Evolutionary conservation across 179 eudicot genomes (phyloP), one percentile per base, ranked within the genome.

Genomic region (Amaranthus tricolor): DNA sequence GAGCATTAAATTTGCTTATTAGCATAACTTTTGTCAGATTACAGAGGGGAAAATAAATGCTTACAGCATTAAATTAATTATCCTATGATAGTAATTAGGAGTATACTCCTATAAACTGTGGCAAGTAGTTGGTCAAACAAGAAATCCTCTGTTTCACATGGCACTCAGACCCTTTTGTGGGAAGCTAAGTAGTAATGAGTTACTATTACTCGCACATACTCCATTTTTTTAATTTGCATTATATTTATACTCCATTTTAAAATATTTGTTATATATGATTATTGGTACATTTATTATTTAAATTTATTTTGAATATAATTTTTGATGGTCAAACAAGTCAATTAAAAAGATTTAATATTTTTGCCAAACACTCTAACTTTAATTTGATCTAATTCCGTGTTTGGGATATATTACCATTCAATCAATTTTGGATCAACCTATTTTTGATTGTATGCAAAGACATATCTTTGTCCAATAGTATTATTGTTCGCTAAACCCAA

Each of bases 111-210:
- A 60, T 12, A 43, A 64, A 15, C 1, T 43, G 52, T 64, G 57
- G 66, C 63, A 62, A 66, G 57, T 62, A 47, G 57, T 3, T 81
- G 81, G 81, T 81, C 84, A 81, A 81, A 81, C 84, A 81, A 77
- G 77, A 77, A 31, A 73, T 77, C 58, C 67, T 17, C 14, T 20
- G 55, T 62, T 44, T 57, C 80, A 81, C 84, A 77, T 81, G 84
- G 19, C 19, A 9, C 7, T 76, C 70, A 76, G 56, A 24, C 58
- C 55, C 77, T 66, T 76, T 67, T 66, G 31, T 71, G 54, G 24
- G 59, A 74, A 71, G 70, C 64, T 55, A 62, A 59, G 65, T 66
- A 47, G 3, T 31, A 31, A 31, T 31, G 40, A 31, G 40, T 31
- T 31, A 31, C 40, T 31, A 31, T 31, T 31, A 31, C 1, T 31